A percentile compares a stretch with the other conserved stretches of the same genome.
Conservation (phyloP, 805 yeast species). For the Teunomyces pallodes region DNA sequence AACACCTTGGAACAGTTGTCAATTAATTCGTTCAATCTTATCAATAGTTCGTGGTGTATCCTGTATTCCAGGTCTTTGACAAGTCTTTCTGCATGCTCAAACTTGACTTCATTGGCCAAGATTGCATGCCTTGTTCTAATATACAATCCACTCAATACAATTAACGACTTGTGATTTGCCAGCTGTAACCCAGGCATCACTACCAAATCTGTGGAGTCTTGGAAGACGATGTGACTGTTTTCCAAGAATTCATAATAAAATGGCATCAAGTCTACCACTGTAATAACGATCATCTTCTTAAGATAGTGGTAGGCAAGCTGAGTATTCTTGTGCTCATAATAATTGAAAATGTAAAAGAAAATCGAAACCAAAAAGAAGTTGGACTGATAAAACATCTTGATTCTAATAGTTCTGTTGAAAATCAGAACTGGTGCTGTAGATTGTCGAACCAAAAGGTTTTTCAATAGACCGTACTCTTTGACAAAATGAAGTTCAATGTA, state of each 20-base stretch:
- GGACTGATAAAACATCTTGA: slow-evolving; percentile 27
- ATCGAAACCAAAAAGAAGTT: slow-evolving; percentile 37
- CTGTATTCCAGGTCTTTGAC: slow-evolving; percentile 16
- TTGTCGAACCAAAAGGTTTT: not conserved
- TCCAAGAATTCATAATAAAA: slow-evolving; percentile 15
- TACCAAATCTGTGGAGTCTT: slow-evolving; percentile 17
- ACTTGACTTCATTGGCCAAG: slow-evolving; percentile 3
- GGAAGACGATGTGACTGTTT: slow-evolving; percentile 6
- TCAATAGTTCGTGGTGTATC: slow-evolving; percentile 4
- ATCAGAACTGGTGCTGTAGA: not conserved
- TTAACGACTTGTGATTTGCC: slow-evolving; percentile 16
- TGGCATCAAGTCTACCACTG: slow-evolving; percentile 14
- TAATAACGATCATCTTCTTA: slow-evolving; percentile 29
- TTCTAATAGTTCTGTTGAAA: slow-evolving; percentile 13
- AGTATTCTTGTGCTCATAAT: slow-evolving; percentile 37
- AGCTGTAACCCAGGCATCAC: slow-evolving; percentile 18
- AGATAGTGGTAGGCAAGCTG: slow-evolving; percentile 37
- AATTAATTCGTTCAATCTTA: not conserved
- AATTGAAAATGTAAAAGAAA: slow-evolving; percentile 41
- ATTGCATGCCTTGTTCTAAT: slow-evolving; percentile 8
- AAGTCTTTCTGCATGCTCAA: slow-evolving; percentile 19
- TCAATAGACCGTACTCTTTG: slow-evolving; percentile 6
- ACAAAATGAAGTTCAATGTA: slow-evolving; percentile 36
- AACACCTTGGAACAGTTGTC: slow-evolving; percentile 3
- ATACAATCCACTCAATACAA: slow-evolving; percentile 9